Base-by-base conservation (phyloP, 805 yeast genomes). In the Naumovozyma baii region DNA sequence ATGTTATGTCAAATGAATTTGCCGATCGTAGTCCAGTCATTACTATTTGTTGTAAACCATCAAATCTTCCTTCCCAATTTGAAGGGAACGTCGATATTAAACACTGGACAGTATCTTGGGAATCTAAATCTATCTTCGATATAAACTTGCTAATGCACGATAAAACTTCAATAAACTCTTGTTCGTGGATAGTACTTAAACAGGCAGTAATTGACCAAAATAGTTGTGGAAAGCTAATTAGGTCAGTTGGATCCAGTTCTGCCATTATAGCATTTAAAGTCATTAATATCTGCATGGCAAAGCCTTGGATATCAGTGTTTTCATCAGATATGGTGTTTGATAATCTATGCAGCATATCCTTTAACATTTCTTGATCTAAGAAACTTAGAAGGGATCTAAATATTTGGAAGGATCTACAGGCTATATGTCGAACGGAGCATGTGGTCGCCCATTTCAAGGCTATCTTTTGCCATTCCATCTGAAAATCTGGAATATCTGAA, bases 141-240 rank as follows among this genome's bases (percentile, higher is more conserved):
- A 92, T 74, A 51, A 88, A 81, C 51, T 85, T 87, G 20, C 84
- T 75, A 51, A 90, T 64, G 3, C 92, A 78, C 0, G 94, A 82
- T 19, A 92, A 66, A 0, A 83, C 83, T 52, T 94, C 97, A 38
- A 87, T 76, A 52, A 83, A 94, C 54, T 92, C 98, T 49, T 81
- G 87, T 56, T 94, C 97, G 51, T 88, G 95, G 20, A 87, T 73
- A 0, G 96, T 85, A 42, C 80, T 80, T 46, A 92, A 64, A 49
- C 96, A 82, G 0, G 97, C 98, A 12, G 87, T 92, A 26, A 88
- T 76, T 0, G 88, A 81, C 99, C 99, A 92, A 56, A 90, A 92
- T 31, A 94, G 64, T 55, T 88, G 96, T 1, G 98, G 97, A 59
- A 81, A 86, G 47, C 84, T 83, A 40, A 84, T 80, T 44, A 92